Evolutionary conservation across 2,329 filamentous ascomycete species (phyloP).

Genomic region (Exophiala spinifera): DNA sequence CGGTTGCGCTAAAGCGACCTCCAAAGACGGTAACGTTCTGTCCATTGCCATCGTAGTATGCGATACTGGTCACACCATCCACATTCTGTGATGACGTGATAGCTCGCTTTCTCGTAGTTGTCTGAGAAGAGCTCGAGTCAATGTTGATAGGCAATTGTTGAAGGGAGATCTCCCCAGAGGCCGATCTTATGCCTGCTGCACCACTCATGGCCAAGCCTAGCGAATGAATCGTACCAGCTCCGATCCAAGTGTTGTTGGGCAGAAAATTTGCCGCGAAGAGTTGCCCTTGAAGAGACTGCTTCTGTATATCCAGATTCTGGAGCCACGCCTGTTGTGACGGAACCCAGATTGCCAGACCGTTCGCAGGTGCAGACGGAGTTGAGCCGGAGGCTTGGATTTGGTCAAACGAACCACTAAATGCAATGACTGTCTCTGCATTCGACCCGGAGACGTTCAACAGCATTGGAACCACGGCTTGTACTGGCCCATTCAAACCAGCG

Average conservation of each 20-base stretch:
- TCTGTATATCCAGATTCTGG: constrained; percentile 63
- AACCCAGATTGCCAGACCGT: constrained; percentile 89
- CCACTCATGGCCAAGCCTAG: constrained; percentile 70
- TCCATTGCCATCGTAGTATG: constrained; percentile 68
- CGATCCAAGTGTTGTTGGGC: constrained; percentile 59
- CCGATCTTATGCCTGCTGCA: constrained; percentile 59
- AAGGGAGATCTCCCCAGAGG: constrained; percentile 36
- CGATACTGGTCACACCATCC: constrained; percentile 64
- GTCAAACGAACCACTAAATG: constrained; percentile 76
- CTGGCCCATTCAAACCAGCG: constrained; percentile 77
- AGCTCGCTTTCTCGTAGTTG: constrained; percentile 30
- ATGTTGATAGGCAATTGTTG: constrained; percentile 51
- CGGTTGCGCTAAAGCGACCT: constrained; percentile 75
- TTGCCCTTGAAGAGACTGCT: constrained; percentile 67
- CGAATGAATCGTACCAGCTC: constrained; percentile 79
- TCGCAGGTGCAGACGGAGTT: constrained; percentile 59
- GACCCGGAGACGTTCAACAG: constrained; percentile 71
- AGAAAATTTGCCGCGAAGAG: constrained; percentile 70
- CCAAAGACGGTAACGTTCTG: constrained; percentile 84
- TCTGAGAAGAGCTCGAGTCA: constrained; percentile 28
- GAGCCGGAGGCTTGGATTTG: constrained; percentile 66
- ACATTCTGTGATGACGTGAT: constrained; percentile 34
- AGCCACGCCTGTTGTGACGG: constrained; percentile 84
- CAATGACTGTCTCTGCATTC: constrained; percentile 68
- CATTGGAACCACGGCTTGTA: constrained; percentile 71